phyloP scores from a whole-genome alignment of 805 yeast genomes.

The Metschnikowia cubensis region DNA sequence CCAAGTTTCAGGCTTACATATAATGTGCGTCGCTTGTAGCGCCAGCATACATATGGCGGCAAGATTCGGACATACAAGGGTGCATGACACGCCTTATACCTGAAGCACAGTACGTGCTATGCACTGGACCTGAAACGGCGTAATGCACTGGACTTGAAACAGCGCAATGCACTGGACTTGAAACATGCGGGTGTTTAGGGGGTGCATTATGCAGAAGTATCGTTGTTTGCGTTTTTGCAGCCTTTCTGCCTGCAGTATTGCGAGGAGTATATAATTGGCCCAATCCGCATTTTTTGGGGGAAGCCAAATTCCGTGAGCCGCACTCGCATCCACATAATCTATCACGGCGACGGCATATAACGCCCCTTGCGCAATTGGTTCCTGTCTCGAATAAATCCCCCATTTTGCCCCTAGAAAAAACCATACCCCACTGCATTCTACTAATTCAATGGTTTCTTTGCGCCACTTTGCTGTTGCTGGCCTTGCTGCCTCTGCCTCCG shows the following conservation, averaged over 20 bases:
- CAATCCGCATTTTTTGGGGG: neutral
- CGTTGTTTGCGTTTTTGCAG: slow-evolving; percentile 1
- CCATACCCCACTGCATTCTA: neutral
- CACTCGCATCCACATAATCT: neutral
- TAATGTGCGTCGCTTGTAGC: neutral
- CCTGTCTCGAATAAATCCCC: neutral
- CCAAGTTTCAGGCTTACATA: neutral
- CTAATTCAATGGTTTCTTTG: slow-evolving; percentile 13
- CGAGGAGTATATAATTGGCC: neutral
- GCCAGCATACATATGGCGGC: neutral
- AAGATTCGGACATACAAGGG: too few relatives aligned
- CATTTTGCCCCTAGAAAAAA: neutral
- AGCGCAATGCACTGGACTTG: neutral
- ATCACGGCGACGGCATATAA: slow-evolving; percentile 2
- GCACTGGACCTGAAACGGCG: neutral
- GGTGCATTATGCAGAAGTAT: neutral
- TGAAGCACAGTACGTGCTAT: neutral
- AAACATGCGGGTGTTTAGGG: neutral
- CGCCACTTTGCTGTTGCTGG: slow-evolving; percentile 14
- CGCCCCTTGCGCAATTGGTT: neutral
- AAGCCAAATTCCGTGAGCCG: neutral
- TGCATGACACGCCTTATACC: too few relatives aligned
- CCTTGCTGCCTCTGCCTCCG: slow-evolving; percentile 13
- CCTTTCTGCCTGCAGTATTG: neutral
- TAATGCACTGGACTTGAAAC: neutral